Evolutionary conservation across 352 stramenopile species (phyloP).

Genomic region (Phytophthora brassicae): DNA sequence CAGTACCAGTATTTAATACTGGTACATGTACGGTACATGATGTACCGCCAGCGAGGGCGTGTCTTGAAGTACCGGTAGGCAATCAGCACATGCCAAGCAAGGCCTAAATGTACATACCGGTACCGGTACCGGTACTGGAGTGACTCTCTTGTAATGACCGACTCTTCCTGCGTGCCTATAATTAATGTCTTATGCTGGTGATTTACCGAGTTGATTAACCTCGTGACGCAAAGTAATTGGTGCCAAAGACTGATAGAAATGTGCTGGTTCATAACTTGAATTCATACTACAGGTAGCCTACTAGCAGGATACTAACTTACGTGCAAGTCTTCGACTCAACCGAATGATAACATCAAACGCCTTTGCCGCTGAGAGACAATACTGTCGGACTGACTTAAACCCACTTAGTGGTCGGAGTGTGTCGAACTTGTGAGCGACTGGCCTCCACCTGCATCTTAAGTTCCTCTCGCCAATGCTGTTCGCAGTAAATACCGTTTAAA

Average conservation of each 20-base stretch:
- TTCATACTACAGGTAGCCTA: slow-evolving; percentile 14
- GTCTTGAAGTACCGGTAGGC: no score
- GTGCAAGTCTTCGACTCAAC: no score
- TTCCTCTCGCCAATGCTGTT: slow-evolving; percentile 34
- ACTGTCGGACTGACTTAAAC: slow-evolving; percentile 15
- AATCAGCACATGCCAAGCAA: no score
- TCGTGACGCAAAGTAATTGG: neutral
- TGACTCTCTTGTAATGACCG: no score
- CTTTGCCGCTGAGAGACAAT: slow-evolving; percentile 9
- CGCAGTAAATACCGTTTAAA: slow-evolving; percentile 52
- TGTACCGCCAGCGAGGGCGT: no score
- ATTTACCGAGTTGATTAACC: neutral
- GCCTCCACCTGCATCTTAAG: slow-evolving; percentile 32
- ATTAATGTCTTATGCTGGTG: no score
- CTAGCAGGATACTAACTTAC: slow-evolving; percentile 14
- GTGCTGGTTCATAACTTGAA: slow-evolving; percentile 28
- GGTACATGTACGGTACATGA: no score
- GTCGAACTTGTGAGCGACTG: slow-evolving; percentile 19
- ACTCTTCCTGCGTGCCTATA: neutral
- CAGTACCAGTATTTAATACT: no score
- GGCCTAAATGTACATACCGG: no score
- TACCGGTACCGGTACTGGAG: no score
- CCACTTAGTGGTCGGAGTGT: slow-evolving; percentile 6
- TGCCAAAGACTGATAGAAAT: no score
- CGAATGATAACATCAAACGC: slow-evolving; percentile 3